Evolutionary conservation across 108 stramenopile genomes (phyloP).

Genomic region (Schizochytrium sp.): DNA sequence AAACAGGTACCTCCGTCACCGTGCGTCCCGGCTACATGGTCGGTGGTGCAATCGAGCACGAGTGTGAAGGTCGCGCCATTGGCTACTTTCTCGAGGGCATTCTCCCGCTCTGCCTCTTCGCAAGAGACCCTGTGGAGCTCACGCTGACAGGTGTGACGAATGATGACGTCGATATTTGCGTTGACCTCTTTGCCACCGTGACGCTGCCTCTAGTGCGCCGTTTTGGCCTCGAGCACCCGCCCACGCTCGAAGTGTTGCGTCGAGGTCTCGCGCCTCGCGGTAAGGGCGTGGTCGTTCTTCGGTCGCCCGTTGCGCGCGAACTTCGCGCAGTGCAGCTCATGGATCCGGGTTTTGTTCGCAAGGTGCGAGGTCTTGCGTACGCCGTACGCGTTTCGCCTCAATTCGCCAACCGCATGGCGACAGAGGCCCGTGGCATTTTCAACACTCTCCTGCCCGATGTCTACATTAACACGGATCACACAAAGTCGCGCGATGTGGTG

Average conservation of each 20-base stretch:
- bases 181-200: slow-evolving; percentile 68
- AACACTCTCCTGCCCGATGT: slow-evolving; percentile 20
- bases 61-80: slow-evolving; percentile 58
- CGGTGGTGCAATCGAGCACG: slow-evolving; percentile 75
- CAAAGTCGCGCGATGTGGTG: slow-evolving; percentile 28
- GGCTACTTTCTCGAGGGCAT: slow-evolving; percentile 97
- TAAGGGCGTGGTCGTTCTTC: slow-evolving; percentile 69
- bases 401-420: slow-evolving; percentile 73
- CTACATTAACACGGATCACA: slow-evolving; percentile 19
- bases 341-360: slow-evolving; percentile 84
- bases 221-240: slow-evolving; percentile 72
- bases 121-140: slow-evolving; percentile 71
- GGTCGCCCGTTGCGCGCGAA: slow-evolving; percentile 76
- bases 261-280: slow-evolving; percentile 65
- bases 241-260: slow-evolving; percentile 25
- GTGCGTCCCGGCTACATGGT: slow-evolving; percentile 81
- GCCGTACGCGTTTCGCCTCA: slow-evolving; percentile 79
- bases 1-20: slow-evolving; percentile 84
- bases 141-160: slow-evolving; percentile 60
- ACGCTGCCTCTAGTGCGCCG: slow-evolving; percentile 65
- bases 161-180: slow-evolving; percentile 71
- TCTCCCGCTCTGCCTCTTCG: slow-evolving; percentile 84
- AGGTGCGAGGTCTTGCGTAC: slow-evolving; percentile 83
- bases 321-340: slow-evolving; percentile 65
- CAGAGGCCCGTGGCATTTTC: neutral